Evolutionary conservation across 257 asterid species (phyloP), one percentile per base, ranked within the genome.

Genomic region (Primulina tabacum): DNA sequence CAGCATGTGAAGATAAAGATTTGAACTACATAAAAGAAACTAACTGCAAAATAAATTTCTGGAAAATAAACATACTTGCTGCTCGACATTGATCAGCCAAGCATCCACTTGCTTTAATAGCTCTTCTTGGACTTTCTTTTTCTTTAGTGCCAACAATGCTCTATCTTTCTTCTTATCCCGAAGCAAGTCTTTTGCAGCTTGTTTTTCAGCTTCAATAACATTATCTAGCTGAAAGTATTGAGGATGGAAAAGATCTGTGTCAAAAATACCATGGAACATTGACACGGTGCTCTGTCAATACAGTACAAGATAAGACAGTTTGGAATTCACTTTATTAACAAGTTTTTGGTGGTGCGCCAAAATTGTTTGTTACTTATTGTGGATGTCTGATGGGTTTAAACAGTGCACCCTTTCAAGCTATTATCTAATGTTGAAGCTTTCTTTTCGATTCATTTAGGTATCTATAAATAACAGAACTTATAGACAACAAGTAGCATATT

Each of bases 21-120:
- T 59, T 71, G 62, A 30, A 73, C 33, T 0, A 18, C 3, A 56
- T 20, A 16, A 14, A 64, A 32, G 17, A 52, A 38, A 61, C 28
- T 16, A 67, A 75, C 18, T 55, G 8, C 68, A 58, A 32, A 35
- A 8, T n/a, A 56, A 11, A 14, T 57, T 60, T 60, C 57, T n/a
- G 64, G 58, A 26, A 24, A 77, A 64, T 58, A 56, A 60, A 80
- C 89, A 71, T 79, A 92, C 98, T 81, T 92, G 98, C 80, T 92
- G 98, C 80, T 92, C 98, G 20, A 92, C 98, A 64, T 89, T 92
- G 66, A 92, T 87, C 37, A 92, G 88, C 95, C 95, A 92, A 58
- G 81, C 84, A 75, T 92, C 98, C 37, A 89, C 98, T 82, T 89
- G 95, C 84, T 89, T 89, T 83, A 89, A 76, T 53, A 92, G 79